Base-by-base conservation (phyloP, 352 stramenopile genomes). In the Thraustotheca clavata region DNA sequence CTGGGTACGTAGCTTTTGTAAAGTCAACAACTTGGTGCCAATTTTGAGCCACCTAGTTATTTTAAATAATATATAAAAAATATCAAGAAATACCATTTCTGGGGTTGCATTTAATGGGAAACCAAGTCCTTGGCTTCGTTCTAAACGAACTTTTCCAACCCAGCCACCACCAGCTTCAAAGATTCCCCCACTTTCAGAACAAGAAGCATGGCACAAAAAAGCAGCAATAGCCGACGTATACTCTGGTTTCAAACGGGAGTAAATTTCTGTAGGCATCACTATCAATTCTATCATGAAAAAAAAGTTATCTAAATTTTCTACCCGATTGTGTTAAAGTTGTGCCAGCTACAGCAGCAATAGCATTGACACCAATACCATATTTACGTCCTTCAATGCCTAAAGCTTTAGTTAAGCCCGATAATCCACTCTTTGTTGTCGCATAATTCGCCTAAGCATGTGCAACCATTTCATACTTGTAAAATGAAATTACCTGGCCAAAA, bases 351-450 rank as follows among this genome's bases (percentile, higher is more conserved):
- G 80, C 78, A 31, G 78, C 86, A 39, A 89, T 74, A 14, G 78
- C 80, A 52, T 89, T 89, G 18, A 88, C 78, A 18, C 69, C 67
- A 48, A 89, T 88, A 65, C 87, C 87, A 73, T 88, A 87, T 69
- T 89, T 89, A 69, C 76, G 49, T 16, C 79, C 80, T 81, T 91
- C 81, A 35, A 76, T 76, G 59, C 83, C 83, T 27, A 91, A 70
- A 31, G 81, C 76, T 35, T 79, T 73, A 0, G 77, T 88, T 49
- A 91, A 86, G 41, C 81, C 81, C 26, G 80, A 76, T 29, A 91
- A 68, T 1, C 75, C 81, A 74, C 86, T 86, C 57, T 91, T 91
- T 71, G 83, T 80, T n/a, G 81, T 72, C 6, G 77, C 78, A 62
- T 91, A 91, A 70, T 90, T 88, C 39, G 77, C 78, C 55, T 62